Evolutionary conservation across 805 yeast species (phyloP).

Genomic region (Cyberlindnera euphorbiae): DNA sequence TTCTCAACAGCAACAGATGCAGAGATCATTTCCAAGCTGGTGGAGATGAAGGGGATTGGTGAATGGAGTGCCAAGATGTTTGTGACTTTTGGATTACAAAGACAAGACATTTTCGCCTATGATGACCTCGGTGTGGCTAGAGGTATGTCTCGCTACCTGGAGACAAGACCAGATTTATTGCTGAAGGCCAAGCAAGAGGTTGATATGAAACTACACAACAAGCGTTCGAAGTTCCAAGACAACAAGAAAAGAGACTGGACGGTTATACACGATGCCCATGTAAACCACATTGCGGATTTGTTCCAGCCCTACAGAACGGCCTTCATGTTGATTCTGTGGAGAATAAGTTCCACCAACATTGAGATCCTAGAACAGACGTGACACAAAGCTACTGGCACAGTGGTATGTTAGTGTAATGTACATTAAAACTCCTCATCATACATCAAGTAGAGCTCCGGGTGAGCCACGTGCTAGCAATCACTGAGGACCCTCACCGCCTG

Average conservation of each 20-base stretch:
- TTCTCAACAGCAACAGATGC: conserved; percentile 37
- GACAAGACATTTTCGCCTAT: conserved; percentile 66
- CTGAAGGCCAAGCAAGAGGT: conserved; percentile 39
- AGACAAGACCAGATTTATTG: conserved; percentile 45
- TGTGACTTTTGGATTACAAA: conserved; percentile 59
- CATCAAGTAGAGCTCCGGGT: too few species aligned
- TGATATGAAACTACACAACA: conserved; percentile 29
- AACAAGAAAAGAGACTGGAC: conserved; percentile 56
- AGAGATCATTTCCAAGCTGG: conserved; percentile 44
- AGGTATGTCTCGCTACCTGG: conserved; percentile 65
- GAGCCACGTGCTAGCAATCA: too few species aligned
- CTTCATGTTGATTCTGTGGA: conserved; percentile 72
- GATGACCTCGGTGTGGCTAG: conserved; percentile 84
- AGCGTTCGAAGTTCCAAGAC: conserved; percentile 32
- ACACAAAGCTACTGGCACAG: background rate
- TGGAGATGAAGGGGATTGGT: conserved; percentile 65
- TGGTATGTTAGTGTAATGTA: conserved; percentile 1
- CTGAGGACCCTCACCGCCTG: conserved; percentile 40
- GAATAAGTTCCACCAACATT: conserved; percentile 47
- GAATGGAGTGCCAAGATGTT: conserved; percentile 92
- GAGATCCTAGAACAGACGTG: conserved; percentile 9
- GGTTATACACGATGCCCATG: conserved; percentile 56
- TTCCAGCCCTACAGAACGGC: conserved; percentile 66
- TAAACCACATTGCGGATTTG: conserved; percentile 47
- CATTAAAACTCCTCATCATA: too few species aligned